These are phyloP conservation scores for Cyclaneusma minus DNA, from an alignment of 2,329 filamentous ascomycete genomes.

Conservation along the genomic window DNA sequence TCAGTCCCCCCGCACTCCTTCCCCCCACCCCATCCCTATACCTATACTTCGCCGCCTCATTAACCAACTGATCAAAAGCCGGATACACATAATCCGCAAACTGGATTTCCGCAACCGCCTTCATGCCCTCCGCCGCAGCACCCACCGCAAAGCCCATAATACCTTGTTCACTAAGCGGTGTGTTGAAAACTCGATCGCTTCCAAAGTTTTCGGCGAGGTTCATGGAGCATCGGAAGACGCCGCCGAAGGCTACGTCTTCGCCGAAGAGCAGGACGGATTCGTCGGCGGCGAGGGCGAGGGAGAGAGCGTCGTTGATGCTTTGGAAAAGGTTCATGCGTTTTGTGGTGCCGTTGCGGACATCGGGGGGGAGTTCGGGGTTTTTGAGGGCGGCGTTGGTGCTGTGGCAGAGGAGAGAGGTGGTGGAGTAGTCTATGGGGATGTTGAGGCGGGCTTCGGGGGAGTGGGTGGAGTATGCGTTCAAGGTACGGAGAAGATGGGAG, in stretches of 20 bases:
- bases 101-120: slow-evolving; percentile 77
- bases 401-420: slow-evolving; percentile 69
- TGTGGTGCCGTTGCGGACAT: slow-evolving; percentile 52
- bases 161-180: slow-evolving; percentile 83
- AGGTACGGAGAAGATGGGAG: slow-evolving; percentile 4
- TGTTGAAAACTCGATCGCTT: slow-evolving; percentile 85
- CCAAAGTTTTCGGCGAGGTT: slow-evolving; percentile 81
- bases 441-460: slow-evolving; percentile 57
- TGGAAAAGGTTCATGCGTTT: slow-evolving; percentile 90
- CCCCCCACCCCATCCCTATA: slow-evolving; percentile 47
- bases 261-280: slow-evolving; percentile 84
- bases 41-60: slow-evolving; percentile 58
- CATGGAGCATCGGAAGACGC: slow-evolving; percentile 90
- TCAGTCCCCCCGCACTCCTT: slow-evolving; percentile 44
- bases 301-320: slow-evolving; percentile 79
- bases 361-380: slow-evolving; percentile 54
- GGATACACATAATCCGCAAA: slow-evolving; percentile 69
- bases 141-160: slow-evolving; percentile 91
- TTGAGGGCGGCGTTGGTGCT: slow-evolving; percentile 55
- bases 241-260: slow-evolving; percentile 93
- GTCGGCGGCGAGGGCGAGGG: slow-evolving; percentile 67
- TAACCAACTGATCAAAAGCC: slow-evolving; percentile 64
- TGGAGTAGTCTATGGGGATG: slow-evolving; percentile 72
- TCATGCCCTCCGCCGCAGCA: slow-evolving; percentile 78
- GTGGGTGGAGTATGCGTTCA: slow-evolving; percentile 14